phyloP scores from a whole-genome alignment of 2,329 filamentous ascomycete species.

The Aspergillus sp. region DNA sequence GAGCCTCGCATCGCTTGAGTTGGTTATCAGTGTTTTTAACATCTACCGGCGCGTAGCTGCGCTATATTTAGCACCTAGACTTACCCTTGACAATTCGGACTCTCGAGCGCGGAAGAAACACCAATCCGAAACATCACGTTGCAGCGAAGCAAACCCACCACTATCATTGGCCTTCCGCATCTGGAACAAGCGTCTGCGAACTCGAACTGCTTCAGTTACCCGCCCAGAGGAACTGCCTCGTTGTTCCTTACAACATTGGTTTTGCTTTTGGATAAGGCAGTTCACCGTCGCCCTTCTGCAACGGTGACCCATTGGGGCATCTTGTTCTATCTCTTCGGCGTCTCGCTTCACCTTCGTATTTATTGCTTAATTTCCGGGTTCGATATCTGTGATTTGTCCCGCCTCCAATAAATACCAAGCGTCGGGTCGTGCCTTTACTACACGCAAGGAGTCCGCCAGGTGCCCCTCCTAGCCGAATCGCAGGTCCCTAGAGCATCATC shows the following conservation, averaged over 20 bases:
- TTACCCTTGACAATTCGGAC: constrained; percentile 14
- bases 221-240: constrained; percentile 12
- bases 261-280: constrained; percentile 7
- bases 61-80: constrained; percentile 38
- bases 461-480: constrained; percentile 17
- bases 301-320: constrained; percentile 2
- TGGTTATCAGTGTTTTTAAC: constrained; percentile 25
- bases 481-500: constrained; percentile 10
- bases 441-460: constrained; percentile 23
- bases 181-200: constrained; percentile 1
- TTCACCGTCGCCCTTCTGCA: neutral
- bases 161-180: constrained; percentile 17
- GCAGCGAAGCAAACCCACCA: constrained; percentile 4
- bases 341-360: constrained; percentile 8
- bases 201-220: constrained; percentile 11
- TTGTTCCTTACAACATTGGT: constrained; percentile 6
- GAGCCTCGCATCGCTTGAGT: constrained; percentile 6
- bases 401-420: constrained; percentile 6
- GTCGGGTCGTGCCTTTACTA: constrained; percentile 18
- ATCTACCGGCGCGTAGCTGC: constrained; percentile 18
- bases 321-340: constrained; percentile 5
- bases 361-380: constrained; percentile 4
- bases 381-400: constrained; percentile 3
- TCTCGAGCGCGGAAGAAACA: constrained; percentile 19
- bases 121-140: constrained; percentile 18